phyloP scores from a whole-genome alignment of 495 filamentous ascomycete species.

The Choiromyces venosus region DNA sequence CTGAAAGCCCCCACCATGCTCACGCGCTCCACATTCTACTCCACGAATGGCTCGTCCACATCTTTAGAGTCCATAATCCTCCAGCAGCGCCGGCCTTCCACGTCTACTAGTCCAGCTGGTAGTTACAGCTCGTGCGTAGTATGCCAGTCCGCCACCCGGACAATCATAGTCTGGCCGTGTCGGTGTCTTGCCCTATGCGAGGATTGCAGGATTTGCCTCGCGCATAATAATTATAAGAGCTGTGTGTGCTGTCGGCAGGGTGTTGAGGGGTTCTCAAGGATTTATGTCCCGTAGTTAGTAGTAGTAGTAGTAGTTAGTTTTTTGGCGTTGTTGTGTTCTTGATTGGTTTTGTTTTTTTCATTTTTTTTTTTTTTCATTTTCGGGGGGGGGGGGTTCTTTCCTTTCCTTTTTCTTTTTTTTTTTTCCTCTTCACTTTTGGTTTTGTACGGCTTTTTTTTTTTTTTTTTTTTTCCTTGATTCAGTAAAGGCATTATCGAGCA shows the following conservation, averaged over 20 bases:
- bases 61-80: constrained; percentile 79
- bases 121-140: constrained; percentile 61
- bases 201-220: constrained; percentile 85
- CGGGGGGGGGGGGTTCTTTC: no score
- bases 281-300: constrained; percentile 75
- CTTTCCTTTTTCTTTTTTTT: no score
- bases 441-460: no score
- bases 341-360: no score
- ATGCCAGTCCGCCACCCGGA: constrained; percentile 79
- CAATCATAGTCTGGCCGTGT: constrained; percentile 93
- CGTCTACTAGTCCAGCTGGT: neutral
- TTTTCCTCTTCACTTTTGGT: no score
- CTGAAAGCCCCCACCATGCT: constrained; percentile 63
- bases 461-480: no score
- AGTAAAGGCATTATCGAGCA: no score
- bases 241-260: constrained; percentile 90
- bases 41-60: neutral
- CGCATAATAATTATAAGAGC: constrained; percentile 93
- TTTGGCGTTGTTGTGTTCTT: no score
- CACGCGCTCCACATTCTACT: constrained; percentile 67
- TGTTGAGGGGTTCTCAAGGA: constrained; percentile 75
- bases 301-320: no score
- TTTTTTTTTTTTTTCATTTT: no score
- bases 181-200: constrained; percentile 90
- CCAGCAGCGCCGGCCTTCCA: constrained; percentile 17